Percentiles rank a stretch among this genome's conserved stretches.
Evolutionary conservation across 139 green algal species (phyloP).

Genomic region (Chlorella sorokiniana): DNA sequence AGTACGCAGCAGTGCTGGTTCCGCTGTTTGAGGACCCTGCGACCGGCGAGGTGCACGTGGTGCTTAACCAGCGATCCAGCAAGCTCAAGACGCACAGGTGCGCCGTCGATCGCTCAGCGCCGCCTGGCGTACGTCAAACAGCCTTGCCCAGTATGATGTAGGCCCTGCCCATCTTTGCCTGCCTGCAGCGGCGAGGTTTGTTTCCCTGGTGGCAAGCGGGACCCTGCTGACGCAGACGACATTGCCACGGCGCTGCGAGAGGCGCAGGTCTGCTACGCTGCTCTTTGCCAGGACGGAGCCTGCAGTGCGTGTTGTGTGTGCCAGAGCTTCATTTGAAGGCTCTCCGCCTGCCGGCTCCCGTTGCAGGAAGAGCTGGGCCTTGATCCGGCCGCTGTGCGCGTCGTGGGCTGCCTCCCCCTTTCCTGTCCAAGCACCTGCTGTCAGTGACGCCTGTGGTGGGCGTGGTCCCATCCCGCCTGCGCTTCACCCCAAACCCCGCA

Average conservation of each 20-base stretch:
- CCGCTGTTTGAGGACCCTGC: constrained; percentile 61
- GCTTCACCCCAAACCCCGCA: constrained; percentile 40
- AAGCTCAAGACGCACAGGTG: constrained; percentile 50
- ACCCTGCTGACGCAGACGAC: constrained; percentile 64
- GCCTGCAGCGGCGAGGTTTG: constrained; percentile 81
- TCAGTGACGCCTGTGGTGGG: constrained; percentile 76
- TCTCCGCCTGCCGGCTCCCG: not conserved
- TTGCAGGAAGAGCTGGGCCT: constrained; percentile 69
- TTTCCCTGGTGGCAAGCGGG: constrained; percentile 78
- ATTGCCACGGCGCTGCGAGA: constrained; percentile 70
- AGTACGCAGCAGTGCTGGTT: constrained; percentile 58
- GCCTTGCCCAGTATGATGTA: not conserved
- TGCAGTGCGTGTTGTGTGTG: too few relatives aligned
- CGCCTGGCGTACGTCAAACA: too few relatives aligned
- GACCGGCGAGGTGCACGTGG: constrained; percentile 47
- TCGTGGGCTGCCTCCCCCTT: constrained; percentile 64
- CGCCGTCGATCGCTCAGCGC: too few relatives aligned
- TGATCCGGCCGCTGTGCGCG: constrained; percentile 28
- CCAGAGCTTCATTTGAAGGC: not conserved
- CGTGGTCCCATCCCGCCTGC: constrained; percentile 10
- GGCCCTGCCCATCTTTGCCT: too few relatives aligned
- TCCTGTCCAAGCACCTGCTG: constrained; percentile 73
- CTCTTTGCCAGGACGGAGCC: not conserved
- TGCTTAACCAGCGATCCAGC: constrained; percentile 63
- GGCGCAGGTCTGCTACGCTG: constrained; percentile 32